Percentiles rank a stretch among this genome's conserved stretches.
These are phyloP conservation scores for Letharia lupina DNA, from an alignment of 495 filamentous ascomycete species.

Conservation along the genomic window DNA sequence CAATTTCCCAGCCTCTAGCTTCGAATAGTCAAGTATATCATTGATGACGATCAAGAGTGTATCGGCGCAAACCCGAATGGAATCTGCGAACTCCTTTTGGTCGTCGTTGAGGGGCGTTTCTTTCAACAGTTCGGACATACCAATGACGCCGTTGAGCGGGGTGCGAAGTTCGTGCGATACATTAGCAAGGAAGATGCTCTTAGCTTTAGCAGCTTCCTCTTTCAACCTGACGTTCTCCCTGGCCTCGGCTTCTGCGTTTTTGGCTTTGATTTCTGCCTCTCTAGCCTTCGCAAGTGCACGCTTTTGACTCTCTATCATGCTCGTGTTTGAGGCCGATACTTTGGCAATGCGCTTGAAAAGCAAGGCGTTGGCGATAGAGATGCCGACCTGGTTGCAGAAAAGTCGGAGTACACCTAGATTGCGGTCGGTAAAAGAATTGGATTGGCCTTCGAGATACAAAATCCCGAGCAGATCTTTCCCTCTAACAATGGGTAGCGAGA, in stretches of 20 bases:
- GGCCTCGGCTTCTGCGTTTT: conserved; percentile 71
- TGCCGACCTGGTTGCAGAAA: conserved; percentile 81
- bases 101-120: conserved; percentile 68
- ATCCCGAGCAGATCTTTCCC: conserved; percentile 70
- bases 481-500: conserved; percentile 78
- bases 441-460: conserved; percentile 76
- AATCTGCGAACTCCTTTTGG: conserved; percentile 86
- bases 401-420: conserved; percentile 79
- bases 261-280: conserved; percentile 74
- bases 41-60: conserved; percentile 90
- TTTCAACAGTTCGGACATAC: conserved; percentile 79
- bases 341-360: conserved; percentile 75
- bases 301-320: conserved; percentile 84
- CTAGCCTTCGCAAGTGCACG: conserved; percentile 69
- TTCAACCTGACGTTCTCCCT: conserved; percentile 81
- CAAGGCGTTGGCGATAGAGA: conserved; percentile 79
- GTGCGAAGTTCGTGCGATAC: conserved; percentile 83
- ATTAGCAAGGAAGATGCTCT: conserved; percentile 88
- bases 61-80: conserved; percentile 78
- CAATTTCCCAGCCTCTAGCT: conserved; percentile 93
- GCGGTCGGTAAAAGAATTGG: conserved; percentile 79
- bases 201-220: conserved; percentile 84
- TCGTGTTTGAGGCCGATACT: conserved; percentile 69
- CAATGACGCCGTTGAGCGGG: conserved; percentile 83
- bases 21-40: conserved; percentile 88